phyloP scores from a whole-genome alignment of 2,329 filamentous ascomycete genomes.

The Penicillium janthinellum region DNA sequence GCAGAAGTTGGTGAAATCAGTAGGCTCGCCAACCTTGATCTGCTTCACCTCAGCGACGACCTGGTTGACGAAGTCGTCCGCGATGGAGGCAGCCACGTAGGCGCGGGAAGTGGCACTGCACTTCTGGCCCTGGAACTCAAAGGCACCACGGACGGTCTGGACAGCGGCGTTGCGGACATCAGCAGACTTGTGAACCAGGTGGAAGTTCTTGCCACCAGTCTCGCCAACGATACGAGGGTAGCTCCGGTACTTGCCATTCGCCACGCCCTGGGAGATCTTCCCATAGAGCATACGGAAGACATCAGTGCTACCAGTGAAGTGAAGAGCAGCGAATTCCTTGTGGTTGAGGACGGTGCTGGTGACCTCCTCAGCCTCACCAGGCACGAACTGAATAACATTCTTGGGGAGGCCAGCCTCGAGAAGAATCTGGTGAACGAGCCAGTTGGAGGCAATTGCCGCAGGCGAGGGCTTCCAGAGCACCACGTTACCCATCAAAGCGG shows the following conservation, averaged over 20 bases:
- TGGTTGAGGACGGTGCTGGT: conserved; percentile 76
- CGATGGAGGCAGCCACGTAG: conserved; percentile 76
- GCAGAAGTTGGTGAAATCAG: conserved; percentile 75
- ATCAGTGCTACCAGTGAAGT: conserved; percentile 90
- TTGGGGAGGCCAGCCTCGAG: conserved; percentile 86
- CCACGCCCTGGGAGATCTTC: conserved; percentile 78
- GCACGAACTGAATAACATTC: conserved; percentile 91
- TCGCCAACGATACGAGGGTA: conserved; percentile 90
- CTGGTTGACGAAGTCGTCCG: conserved; percentile 69
- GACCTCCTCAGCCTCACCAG: conserved; percentile 81
- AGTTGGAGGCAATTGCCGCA: conserved; percentile 84
- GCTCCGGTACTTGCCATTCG: conserved; percentile 76
- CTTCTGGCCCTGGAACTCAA: conserved; percentile 91
- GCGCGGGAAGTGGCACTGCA: conserved; percentile 81
- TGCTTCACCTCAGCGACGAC: conserved; percentile 69
- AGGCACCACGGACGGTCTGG: conserved; percentile 82
- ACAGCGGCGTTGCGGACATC: conserved; percentile 77
- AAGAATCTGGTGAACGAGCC: conserved; percentile 86
- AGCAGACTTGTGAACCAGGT: conserved; percentile 75
- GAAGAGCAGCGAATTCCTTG: conserved; percentile 81
- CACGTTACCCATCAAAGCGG: conserved; percentile 89
- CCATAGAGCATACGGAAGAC: conserved; percentile 90
- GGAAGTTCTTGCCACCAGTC: conserved; percentile 94
- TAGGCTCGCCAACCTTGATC: conserved; percentile 71
- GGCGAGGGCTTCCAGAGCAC: conserved; percentile 97